These are phyloP conservation scores for Mycena haematopus DNA, from an alignment of 768 basidiomycete genomes.

Conservation along the genomic window DNA sequence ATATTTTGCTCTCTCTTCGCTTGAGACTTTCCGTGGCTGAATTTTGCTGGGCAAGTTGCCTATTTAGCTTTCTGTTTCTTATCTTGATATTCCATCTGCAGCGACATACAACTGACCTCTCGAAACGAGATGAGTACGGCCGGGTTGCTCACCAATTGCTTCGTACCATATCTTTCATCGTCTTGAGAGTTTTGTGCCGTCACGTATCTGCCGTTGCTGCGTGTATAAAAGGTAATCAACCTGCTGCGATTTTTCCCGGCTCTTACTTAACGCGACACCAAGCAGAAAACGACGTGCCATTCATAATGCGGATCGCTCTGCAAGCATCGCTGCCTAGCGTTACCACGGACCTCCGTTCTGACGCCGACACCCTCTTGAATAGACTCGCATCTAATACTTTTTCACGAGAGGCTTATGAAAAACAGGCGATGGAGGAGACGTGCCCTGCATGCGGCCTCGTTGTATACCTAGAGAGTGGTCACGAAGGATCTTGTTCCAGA, in stretches of 20 bases:
- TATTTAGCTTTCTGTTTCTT: neutral
- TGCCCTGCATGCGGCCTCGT: constrained; percentile 77
- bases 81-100: constrained; percentile 19
- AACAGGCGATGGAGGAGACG: constrained; percentile 46
- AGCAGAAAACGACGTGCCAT: constrained; percentile 50
- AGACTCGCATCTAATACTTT: constrained; percentile 35
- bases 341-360: constrained; percentile 26
- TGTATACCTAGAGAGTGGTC: constrained; percentile 64
- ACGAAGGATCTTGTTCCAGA: constrained; percentile 66
- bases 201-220: constrained; percentile 45
- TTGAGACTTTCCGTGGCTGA: constrained; percentile 62
- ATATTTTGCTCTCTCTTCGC: constrained; percentile 57
- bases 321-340: constrained; percentile 45
- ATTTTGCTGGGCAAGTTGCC: constrained; percentile 50
- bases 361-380: constrained; percentile 27
- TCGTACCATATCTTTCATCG: constrained; percentile 40
- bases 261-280: neutral
- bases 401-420: neutral
- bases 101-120: constrained; percentile 37
- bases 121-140: constrained; percentile 38
- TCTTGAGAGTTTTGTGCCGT: constrained; percentile 46
- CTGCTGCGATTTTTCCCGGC: neutral
- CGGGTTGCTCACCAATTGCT: constrained; percentile 42
- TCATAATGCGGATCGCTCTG: constrained; percentile 49
- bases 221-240: constrained; percentile 40